Conservation (phyloP, 129 eudicot species). For the Logfia minima region DNA sequence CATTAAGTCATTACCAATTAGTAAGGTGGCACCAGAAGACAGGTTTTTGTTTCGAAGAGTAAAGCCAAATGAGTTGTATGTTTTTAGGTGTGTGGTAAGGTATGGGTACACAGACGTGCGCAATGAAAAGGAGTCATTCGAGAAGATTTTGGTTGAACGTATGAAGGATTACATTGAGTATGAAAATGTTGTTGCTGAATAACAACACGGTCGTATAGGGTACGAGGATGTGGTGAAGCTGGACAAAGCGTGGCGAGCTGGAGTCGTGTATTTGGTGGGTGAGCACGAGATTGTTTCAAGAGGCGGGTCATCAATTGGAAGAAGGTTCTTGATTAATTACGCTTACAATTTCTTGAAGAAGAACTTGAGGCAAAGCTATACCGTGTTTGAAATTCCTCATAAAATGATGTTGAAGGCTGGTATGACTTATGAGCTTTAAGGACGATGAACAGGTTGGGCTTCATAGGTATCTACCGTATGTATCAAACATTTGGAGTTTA, state of each 20-base stretch:
- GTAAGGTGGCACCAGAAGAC: conserved; percentile 64
- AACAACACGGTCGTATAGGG: too few relatives aligned
- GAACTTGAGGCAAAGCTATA: conserved; percentile 56
- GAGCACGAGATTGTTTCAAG: conserved; percentile 60
- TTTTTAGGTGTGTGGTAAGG: conserved; percentile 79
- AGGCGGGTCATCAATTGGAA: conserved; percentile 43
- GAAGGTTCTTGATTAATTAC: conserved; percentile 60
- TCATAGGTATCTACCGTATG: too few relatives aligned
- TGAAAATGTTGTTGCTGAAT: too few relatives aligned
- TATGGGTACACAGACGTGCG: conserved; percentile 73
- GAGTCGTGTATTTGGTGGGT: too few relatives aligned
- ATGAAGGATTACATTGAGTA: too few relatives aligned
- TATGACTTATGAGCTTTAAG: conserved; percentile 65
- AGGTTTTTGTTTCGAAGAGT: conserved; percentile 71
- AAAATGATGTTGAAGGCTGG: conserved; percentile 76
- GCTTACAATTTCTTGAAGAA: conserved; percentile 67
- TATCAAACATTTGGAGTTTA: too few relatives aligned
- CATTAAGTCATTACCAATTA: conserved; percentile 61
- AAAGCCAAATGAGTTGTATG: conserved; percentile 48
- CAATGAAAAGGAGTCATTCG: conserved; percentile 64
- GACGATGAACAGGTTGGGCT: neutral
- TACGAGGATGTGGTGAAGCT: too few relatives aligned
- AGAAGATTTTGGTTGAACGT: too few relatives aligned
- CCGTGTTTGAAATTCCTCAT: conserved; percentile 73
- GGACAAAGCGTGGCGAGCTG: too few relatives aligned